Evolutionary conservation across 495 filamentous ascomycete genomes (phyloP), one percentile per base, ranked within the genome.

Genomic region (Venustampulla echinocandica): DNA sequence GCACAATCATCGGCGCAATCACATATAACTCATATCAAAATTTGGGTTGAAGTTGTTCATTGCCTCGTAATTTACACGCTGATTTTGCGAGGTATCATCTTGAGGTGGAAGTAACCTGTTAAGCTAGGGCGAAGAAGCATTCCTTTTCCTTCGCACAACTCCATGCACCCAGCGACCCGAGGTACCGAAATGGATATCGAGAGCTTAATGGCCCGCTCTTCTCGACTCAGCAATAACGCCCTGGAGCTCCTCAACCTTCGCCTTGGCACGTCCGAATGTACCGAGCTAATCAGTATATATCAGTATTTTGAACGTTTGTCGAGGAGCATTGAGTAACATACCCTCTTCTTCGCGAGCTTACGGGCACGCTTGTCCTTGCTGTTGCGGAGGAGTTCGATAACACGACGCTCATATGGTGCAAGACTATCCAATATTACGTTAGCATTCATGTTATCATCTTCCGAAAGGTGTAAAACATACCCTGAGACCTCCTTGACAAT

Each of bases 281-380:
- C 92, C 92, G 75, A 98, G 90, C 79, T 86, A 42, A 50, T 21
- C 11, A 22, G 7, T 6, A 22, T 9, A 14, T 56, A 7, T 30
- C 7, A 30, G 27, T 30, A 30, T 30, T 7, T 30, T 7, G 27
- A n/a, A 30, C n/a, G n/a, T 30, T 30, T 30, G n/a, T n/a, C n/a
- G n/a, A n/a, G n/a, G 27, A n/a, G 7, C 7, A 30, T n/a, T n/a
- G 27, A 30, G 27, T 13, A 45, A 79, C 75, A 53, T 78, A 87
- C 86, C 71, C 92, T 79, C 84, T 94, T 96, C 90, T 98, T 98
- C 56, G 92, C 92, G 63, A 95, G 84, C 81, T 97, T 97, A 55
- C 92, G 77, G 53, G 92, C 92, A 72, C 92, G 87, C 85, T 98
- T 98, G 71, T 98, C 92, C 75, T 95, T 95, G 76, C 82, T 81